Evolutionary conservation across 2,329 filamentous ascomycete genomes (phyloP), one percentile per base, ranked within the genome.

Genomic region (Ilyonectria robusta): DNA sequence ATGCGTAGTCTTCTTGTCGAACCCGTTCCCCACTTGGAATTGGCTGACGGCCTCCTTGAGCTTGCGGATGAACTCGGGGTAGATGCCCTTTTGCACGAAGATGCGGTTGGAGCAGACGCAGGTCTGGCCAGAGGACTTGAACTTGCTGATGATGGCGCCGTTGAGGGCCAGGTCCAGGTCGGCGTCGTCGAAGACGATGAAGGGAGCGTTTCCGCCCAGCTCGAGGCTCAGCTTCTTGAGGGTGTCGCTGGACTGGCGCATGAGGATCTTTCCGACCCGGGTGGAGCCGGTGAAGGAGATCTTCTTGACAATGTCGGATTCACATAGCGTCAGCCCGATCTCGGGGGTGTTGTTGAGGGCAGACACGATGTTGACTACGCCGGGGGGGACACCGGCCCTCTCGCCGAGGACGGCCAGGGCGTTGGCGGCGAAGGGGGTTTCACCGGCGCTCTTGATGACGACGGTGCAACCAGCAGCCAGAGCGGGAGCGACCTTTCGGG

Each of bases 91-190:
- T 79, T 95, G 93, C 5, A 95, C 86, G 78, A 91, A 94, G 68
- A 95, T 87, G 19, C 93, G 86, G 82, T 95, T 95, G 6, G 92
- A 92, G 76, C 92, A 94, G 15, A 97, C 94, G 79, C 95, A 98
- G 0, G 94, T 97, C 84, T 98, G 95, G 37, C 95, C 95, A 0
- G 93, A 95, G 29, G 90, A 92, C 63, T 94, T 92, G 88, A 97
- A 97, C 81, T 97, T 98, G 76, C 89, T 93, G 21, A 90, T 83
- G 58, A 97, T 87, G 40, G 93, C 83, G 77, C 69, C 85, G 82
- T 58, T 81, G 68, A 94, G 90, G 2, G 92, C 92, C 10, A 81
- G 79, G 51, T 93, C 91, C 11, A 94, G 81, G 75, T 94, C 90
- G 13, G 91, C 89, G 74, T 94, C 92, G 72, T 94, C 91, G 74